Base-by-base conservation (phyloP, 139 green algal species). In the Micractinium sp. region DNA sequence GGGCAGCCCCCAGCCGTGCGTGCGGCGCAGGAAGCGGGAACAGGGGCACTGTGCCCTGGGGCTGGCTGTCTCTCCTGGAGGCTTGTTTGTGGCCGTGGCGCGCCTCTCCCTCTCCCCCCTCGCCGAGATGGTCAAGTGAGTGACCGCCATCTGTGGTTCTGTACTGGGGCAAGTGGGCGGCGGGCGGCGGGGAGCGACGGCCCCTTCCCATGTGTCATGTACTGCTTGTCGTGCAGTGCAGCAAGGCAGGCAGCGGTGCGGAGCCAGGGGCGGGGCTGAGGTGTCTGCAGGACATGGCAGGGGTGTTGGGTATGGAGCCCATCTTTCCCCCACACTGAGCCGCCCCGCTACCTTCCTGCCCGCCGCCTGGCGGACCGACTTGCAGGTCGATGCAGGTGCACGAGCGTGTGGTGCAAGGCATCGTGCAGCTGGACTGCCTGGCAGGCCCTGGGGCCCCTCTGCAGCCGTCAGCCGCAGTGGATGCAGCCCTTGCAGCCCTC, bases 61-160 rank as follows among this genome's bases (percentile, higher is more conserved):
- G 31, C 56, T 91, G 85, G 87, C 90, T 12, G 29, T 69, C 35
- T 91, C 90, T 13, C 90, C 87, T n/a, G 38, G 73, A 5, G 90
- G 90, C 47, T n/a, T 89, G 29, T 92, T 92, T 71, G 38, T 85
- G 18, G 87, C 90, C 2, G 82, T 90, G 67, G 63, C 67, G 36
- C 80, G 79, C 53, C 36, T 77, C 33, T 63, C 81, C 13, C 31
- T 91, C 29, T 25, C 74, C 3, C 69, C 90, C 3, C 69, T 29
- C 3, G 69, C 76, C 9, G 90, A 92, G 61, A 81, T 91, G 13
- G 67, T 83, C n/a, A 91, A 87, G 90, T 90, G 85, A 69, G 89
- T 91, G n/a, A 39, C 15, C 41, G 31, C 14, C 47, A 9, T 25
- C 0, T 82, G 36, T 75, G 67, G 22, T 75, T 33, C 47, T 56